Conservation (phyloP, 306 rosid species). For the Abrus pulchellus region DNA sequence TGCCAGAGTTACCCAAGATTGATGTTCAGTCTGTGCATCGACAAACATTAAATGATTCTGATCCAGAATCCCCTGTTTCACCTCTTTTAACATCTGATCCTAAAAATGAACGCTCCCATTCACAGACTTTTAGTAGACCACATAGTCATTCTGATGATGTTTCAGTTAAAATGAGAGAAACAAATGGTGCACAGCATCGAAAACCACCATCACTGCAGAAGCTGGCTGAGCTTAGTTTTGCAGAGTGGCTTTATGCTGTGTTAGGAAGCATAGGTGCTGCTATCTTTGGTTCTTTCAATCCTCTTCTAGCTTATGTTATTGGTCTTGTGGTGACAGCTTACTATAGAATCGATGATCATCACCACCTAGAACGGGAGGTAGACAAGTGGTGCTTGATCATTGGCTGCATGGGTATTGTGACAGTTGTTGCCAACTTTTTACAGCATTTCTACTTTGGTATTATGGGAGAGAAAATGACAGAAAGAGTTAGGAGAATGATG, state of each 20-base stretch:
- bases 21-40: constrained; percentile 80
- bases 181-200: constrained; percentile 58
- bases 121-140: constrained; percentile 93
- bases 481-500: constrained; percentile 99
- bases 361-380: constrained; percentile 64
- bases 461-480: constrained; percentile 99
- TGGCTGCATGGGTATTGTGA: constrained; percentile 96
- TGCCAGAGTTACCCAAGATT: constrained; percentile 91
- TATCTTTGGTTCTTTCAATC: constrained; percentile 96
- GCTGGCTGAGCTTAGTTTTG: constrained; percentile 85
- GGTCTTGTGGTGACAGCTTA: constrained; percentile 90
- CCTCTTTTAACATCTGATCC: constrained; percentile 97
- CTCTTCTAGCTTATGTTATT: constrained; percentile 94
- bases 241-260: constrained; percentile 97
- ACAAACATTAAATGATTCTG: constrained; percentile 83
- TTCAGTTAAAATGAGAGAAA: constrained; percentile 60
- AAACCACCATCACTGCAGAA: constrained; percentile 89
- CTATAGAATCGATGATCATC: constrained; percentile 57
- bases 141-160: constrained; percentile 80
- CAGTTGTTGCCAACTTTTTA: constrained; percentile 96
- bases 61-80: constrained; percentile 95
- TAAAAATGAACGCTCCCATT: constrained; percentile 95
- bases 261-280: constrained; percentile 98
- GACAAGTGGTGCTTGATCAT: constrained; percentile 92
- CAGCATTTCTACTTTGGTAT: constrained; percentile 99